Base-by-base conservation (phyloP, 2,329 filamentous ascomycete species). In the Aspergillus versicolor region DNA sequence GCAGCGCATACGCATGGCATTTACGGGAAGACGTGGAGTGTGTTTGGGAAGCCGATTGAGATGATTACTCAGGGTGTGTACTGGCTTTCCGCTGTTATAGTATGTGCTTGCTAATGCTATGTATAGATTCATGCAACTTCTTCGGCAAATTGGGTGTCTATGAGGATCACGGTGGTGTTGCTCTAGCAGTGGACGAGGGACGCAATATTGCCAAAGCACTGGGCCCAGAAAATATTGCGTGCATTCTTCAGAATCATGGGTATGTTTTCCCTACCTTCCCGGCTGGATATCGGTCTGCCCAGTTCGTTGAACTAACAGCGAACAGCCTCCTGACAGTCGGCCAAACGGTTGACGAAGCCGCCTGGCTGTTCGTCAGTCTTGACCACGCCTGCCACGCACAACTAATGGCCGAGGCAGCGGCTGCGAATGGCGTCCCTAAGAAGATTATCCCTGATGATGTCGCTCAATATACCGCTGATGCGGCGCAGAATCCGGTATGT, bases 1-100 rank as follows among this genome's bases (percentile, higher is more conserved):
- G 84, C 83, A 3, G 82, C 82, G 0, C 84, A 87, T 67, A 81
- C 80, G 1, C 84, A 86, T 68, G 80, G 79, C 15, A 76, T 85
- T 48, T 80, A 85, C 63, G 84, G 84, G 4, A 82, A 83, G 49
- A 81, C 85, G 11, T 88, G 88, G 75, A 84, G 83, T 64, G 74
- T 84, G 0, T 79, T 88, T 21, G 86, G 86, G 7, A 82, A 81
- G 58, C 77, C 78, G 6, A 76, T 86, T 45, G 83, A 86, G 58
- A 85, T 81, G 65, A 80, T 83, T 46, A 83, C 83, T 1, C 84
- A 86, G 69, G 84, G 86, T 85, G 15, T 21, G 61, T 46, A 4
- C 9, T 22, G 2, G 49, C 15, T n/a, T 5, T 32, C 19, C 54
- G 21, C 51, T 9, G 30, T 38, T 8, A 37, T 37, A 37, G 34